Percentiles rank a stretch among this genome's conserved stretches.
Conservation (phyloP, 768 basidiomycete genomes). For the Suillus ampliporus region DNA sequence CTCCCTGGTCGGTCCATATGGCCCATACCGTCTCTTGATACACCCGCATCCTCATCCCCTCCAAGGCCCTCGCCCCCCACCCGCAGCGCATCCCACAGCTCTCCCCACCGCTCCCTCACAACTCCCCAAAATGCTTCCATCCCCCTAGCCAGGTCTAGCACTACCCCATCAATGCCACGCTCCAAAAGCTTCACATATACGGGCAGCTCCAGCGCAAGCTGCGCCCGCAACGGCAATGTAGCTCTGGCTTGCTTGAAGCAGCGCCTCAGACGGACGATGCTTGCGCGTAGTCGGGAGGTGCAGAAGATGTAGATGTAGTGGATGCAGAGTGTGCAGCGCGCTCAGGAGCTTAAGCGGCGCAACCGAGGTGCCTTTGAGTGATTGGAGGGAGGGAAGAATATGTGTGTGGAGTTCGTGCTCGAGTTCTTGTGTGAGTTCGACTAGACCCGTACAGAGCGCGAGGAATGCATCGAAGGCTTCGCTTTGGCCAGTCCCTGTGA, state of each 20-base stretch:
- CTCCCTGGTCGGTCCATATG: background rate
- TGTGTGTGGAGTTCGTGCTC: constrained; percentile 57
- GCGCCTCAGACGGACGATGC: constrained; percentile 62
- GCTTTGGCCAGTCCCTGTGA: constrained; percentile 27
- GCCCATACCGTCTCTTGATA: background rate
- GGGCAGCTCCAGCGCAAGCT: constrained; percentile 75
- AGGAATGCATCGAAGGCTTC: constrained; percentile 80
- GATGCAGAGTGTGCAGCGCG: constrained; percentile 76
- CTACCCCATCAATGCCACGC: constrained; percentile 58
- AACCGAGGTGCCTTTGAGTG: constrained; percentile 61
- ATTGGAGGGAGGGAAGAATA: constrained; percentile 61
- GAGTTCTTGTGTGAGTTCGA: constrained; percentile 57
- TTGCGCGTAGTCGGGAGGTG: constrained; percentile 68
- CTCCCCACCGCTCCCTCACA: constrained; percentile 69
- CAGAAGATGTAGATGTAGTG: constrained; percentile 72
- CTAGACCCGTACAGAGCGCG: constrained; percentile 57
- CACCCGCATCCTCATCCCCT: constrained; percentile 44
- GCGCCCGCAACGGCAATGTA: constrained; percentile 79
- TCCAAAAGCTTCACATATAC: constrained; percentile 63
- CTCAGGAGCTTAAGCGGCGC: constrained; percentile 69
- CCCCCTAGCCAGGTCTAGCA: constrained; percentile 56
- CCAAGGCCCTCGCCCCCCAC: constrained; percentile 74
- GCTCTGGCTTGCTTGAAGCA: constrained; percentile 75
- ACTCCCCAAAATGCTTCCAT: constrained; percentile 67
- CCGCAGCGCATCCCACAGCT: constrained; percentile 82